phyloP scores from a whole-genome alignment of 192 early-diverging fungal species.

The Backusella australiensis region DNA sequence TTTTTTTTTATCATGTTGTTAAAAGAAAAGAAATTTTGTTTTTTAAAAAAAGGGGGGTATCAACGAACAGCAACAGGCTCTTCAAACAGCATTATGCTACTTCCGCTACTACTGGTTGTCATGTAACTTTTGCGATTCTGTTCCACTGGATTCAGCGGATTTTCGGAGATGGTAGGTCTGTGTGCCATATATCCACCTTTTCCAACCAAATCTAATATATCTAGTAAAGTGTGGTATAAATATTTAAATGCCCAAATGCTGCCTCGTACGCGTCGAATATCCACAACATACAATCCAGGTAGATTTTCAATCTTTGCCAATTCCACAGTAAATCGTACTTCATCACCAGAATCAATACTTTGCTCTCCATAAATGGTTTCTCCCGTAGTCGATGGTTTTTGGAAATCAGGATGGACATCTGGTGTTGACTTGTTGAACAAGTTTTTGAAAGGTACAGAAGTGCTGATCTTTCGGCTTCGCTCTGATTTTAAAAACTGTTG shows the following conservation, averaged over 20 bases:
- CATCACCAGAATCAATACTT: slow-evolving; percentile 62
- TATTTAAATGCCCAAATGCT: slow-evolving; percentile 80
- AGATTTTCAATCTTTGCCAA: slow-evolving; percentile 91
- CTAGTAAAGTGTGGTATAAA: slow-evolving; percentile 62
- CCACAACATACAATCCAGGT: slow-evolving; percentile 71
- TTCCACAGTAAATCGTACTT: slow-evolving; percentile 87
- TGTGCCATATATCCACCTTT: slow-evolving; percentile 36
- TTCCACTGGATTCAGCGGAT: background rate
- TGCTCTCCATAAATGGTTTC: slow-evolving; percentile 54
- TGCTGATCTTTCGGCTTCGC: background rate
- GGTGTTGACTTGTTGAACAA: background rate
- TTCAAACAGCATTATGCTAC: slow-evolving; percentile 11
- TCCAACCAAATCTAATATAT: slow-evolving; percentile 44
- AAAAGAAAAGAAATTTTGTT: background rate
- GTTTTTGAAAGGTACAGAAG: slow-evolving; percentile 1
- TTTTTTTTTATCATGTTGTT: background rate
- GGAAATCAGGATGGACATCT: background rate
- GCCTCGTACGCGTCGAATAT: slow-evolving; percentile 68
- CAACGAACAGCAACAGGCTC: slow-evolving; percentile 5
- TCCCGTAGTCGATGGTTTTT: background rate
- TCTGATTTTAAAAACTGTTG: background rate
- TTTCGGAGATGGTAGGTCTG: background rate
- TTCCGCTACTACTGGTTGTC: slow-evolving; percentile 13
- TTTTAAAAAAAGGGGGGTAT: background rate
- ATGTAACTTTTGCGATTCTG: slow-evolving; percentile 9